Base-by-base conservation (phyloP, 306 rosid species). In the Sesbania bispinosa region DNA sequence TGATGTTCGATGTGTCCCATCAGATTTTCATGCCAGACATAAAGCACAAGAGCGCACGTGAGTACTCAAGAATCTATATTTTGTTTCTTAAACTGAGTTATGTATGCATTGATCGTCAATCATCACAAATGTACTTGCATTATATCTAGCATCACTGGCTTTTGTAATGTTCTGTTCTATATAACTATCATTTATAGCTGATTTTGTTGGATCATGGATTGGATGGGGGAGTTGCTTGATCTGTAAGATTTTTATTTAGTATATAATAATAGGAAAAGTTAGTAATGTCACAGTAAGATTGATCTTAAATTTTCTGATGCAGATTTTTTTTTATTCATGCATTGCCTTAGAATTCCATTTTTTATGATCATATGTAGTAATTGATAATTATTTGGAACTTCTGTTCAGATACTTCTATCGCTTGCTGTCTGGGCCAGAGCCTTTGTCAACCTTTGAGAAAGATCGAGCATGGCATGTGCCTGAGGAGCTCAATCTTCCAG, bases 31-130 rank as follows among this genome's bases (percentile, higher is more conserved):
- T 76, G 88, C 99, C 47, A 86, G 99, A 86, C 82, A 33, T 77
- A 87, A 81, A 76, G 99, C 97, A 64, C 90, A 78, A 85, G 97
- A 94, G 89, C 97, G 99, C 77, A 94, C 81, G 97, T 94, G 83
- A 82, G 96, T 88, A 76, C 51, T 79, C 74, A 26, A 76, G 73
- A 24, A 51, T 84, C 62, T 50, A 1, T 7, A 32, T 54, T 81
- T 69, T 32, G 21, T 52, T 20, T 7, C 69, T 14, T 36, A 30
- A 38, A 65, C 36, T 2, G 59, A 19, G 36, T 54, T 64, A 13
- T 23, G 2, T 10, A 21, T 58, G 35, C 24, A 24, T 58, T 41
- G 33, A 26, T 58, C 21, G 69, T 62, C 9, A 8, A 9, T 55
- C 36, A 16, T 54, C 6, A 16, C 46, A 29, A 52, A 45, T 36